phyloP scores from a whole-genome alignment of 2,329 filamentous ascomycete species.

The Pezicula radicicola region DNA sequence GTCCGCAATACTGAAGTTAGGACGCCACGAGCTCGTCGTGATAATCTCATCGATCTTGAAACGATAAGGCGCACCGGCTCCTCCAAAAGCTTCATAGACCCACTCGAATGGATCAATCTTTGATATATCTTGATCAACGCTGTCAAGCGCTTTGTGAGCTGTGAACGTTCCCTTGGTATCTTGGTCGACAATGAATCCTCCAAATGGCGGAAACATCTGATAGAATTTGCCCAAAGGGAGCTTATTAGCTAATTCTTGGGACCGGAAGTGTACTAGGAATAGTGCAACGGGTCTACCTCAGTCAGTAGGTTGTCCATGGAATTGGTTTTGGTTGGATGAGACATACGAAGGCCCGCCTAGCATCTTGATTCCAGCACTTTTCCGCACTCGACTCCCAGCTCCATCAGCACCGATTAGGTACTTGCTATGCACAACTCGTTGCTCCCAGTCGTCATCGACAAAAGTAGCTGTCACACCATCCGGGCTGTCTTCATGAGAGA shows the following conservation, averaged over 20 bases:
- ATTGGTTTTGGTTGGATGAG: background rate
- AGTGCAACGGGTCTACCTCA: constrained; percentile 3
- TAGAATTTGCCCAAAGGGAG: constrained; percentile 15
- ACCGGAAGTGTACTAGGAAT: constrained; percentile 20
- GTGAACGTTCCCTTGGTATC: constrained; percentile 27
- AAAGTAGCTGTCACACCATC: constrained; percentile 8
- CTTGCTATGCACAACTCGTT: constrained; percentile 16
- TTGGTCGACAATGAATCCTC: constrained; percentile 24
- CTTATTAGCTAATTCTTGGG: constrained; percentile 8
- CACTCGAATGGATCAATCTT: constrained; percentile 20
- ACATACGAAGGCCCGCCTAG: constrained; percentile 21
- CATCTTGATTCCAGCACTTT: constrained; percentile 14
- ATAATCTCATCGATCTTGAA: constrained; percentile 32
- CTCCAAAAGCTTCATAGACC: constrained; percentile 23
- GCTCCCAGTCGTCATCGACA: constrained; percentile 14
- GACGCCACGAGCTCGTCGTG: constrained; percentile 26
- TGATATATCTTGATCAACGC: constrained; percentile 5
- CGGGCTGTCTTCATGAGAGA: constrained; percentile 1
- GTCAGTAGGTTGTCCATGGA: background rate
- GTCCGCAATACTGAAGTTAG: constrained; percentile 27
- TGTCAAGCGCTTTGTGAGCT: constrained; percentile 20
- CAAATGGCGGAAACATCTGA: constrained; percentile 14
- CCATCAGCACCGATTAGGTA: constrained; percentile 50
- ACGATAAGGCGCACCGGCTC: constrained; percentile 7
- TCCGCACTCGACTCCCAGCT: constrained; percentile 35